Percentiles rank a stretch among this genome's conserved stretches.
These are phyloP conservation scores for Phytomonas francai DNA, from an alignment of 208 protist species.

Conservation along the genomic window DNA sequence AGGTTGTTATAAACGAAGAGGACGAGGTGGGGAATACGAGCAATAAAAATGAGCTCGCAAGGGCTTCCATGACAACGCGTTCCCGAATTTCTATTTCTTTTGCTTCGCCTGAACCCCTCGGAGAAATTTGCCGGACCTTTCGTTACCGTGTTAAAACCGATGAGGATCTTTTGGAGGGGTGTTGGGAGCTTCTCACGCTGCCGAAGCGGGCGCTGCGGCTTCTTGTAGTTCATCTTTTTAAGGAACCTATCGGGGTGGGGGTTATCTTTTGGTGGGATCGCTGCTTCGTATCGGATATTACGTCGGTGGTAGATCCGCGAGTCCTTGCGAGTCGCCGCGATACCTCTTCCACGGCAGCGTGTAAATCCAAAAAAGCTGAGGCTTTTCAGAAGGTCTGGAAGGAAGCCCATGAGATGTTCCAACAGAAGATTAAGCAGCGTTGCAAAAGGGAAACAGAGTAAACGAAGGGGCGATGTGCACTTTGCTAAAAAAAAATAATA, in stretches of 20 bases:
- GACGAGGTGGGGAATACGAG: neutral
- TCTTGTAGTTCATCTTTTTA: constrained; percentile 60
- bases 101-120: too few relatives aligned
- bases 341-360: constrained; percentile 10
- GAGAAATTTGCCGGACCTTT: constrained; percentile 13
- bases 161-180: constrained; percentile 56
- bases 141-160: constrained; percentile 58
- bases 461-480: neutral
- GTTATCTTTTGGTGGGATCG: constrained; percentile 74
- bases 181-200: constrained; percentile 68
- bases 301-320: constrained; percentile 40
- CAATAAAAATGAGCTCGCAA: neutral
- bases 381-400: constrained; percentile 53
- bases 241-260: constrained; percentile 45
- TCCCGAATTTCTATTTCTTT: neutral
- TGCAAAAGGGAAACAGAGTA: neutral
- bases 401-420: constrained; percentile 64
- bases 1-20: neutral
- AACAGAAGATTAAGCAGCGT: constrained; percentile 31
- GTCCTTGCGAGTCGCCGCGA: constrained; percentile 26
- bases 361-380: constrained; percentile 10
- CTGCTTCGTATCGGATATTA: constrained; percentile 47
- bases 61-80: neutral
- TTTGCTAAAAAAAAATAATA: neutral
- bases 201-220: constrained; percentile 30